Evolutionary conservation across 176 grass and related monocot genomes (phyloP).

Genomic region (Carex littledalei): DNA sequence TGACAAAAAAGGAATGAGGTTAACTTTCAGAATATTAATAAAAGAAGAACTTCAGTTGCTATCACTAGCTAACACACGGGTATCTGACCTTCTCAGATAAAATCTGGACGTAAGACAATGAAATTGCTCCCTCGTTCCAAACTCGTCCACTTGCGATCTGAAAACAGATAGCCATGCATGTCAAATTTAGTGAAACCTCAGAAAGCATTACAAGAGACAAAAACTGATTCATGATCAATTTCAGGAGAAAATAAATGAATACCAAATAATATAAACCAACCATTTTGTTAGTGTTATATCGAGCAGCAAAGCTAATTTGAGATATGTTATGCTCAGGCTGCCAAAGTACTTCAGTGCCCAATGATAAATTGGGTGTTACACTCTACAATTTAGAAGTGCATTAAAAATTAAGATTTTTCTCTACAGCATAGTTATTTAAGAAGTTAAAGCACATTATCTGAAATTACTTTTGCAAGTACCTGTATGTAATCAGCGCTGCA

Average conservation of each 20-base stretch:
- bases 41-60: neutral
- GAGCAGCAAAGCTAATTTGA: conserved; percentile 64
- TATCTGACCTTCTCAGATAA: conserved; percentile 59
- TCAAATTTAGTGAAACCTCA: conserved; percentile 15
- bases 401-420: conserved; percentile 6
- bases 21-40: neutral
- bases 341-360: conserved; percentile 71
- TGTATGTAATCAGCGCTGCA: conserved; percentile 84
- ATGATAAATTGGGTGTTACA: conserved; percentile 64
- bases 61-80: neutral
- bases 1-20: conserved; percentile 18
- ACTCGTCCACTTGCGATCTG: conserved; percentile 70
- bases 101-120: conserved; percentile 68
- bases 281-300: conserved; percentile 66
- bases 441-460: neutral
- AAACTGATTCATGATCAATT: conserved; percentile 4
- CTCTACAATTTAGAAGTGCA: conserved; percentile 40
- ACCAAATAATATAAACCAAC: conserved; percentile 15
- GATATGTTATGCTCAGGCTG: conserved; percentile 55
- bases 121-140: conserved; percentile 45
- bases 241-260: conserved; percentile 3
- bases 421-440: neutral
- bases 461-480: conserved; percentile 29
- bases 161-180: conserved; percentile 17
- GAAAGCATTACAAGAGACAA: neutral